phyloP scores from a whole-genome alignment of 2,329 filamentous ascomycete species.

The Dactylella cylindrospora region DNA sequence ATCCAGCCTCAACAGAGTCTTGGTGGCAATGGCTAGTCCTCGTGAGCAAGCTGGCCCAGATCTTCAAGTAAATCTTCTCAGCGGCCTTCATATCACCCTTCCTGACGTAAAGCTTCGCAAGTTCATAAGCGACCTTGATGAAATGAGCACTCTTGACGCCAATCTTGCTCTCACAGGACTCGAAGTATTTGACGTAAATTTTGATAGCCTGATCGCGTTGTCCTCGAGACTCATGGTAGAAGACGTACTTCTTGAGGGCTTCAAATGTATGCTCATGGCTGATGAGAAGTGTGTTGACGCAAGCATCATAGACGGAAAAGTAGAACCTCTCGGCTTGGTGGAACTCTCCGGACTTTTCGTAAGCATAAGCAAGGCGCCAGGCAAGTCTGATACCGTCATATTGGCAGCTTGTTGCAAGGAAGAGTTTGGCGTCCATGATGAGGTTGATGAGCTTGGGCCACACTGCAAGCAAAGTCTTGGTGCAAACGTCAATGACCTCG shows the following conservation, averaged over 20 bases:
- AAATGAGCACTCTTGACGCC: slow-evolving; percentile 2
- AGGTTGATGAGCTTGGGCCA: slow-evolving; percentile 9
- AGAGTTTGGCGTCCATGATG: slow-evolving; percentile 4
- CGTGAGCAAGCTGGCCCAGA: slow-evolving; percentile 14
- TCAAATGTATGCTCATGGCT: slow-evolving; percentile 10
- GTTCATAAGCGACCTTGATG: slow-evolving; percentile 13
- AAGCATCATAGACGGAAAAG: slow-evolving; percentile 11
- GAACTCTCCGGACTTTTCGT: slow-evolving; percentile 13
- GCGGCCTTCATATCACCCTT: not conserved
- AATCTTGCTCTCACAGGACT: slow-evolving; percentile 6
- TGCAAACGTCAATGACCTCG: slow-evolving; percentile 9
- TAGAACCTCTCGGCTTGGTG: slow-evolving; percentile 11
- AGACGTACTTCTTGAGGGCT: slow-evolving; percentile 12
- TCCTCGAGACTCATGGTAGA: slow-evolving; percentile 6
- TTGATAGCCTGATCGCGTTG: slow-evolving; percentile 7
- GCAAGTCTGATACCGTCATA: slow-evolving; percentile 17
- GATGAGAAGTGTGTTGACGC: slow-evolving; percentile 10
- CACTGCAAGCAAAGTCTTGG: slow-evolving; percentile 7
- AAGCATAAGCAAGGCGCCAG: slow-evolving; percentile 16
- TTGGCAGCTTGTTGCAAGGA: slow-evolving; percentile 11
- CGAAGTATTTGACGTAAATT: slow-evolving; percentile 13
- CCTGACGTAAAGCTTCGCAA: slow-evolving; percentile 10
- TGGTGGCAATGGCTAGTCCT: slow-evolving; percentile 9
- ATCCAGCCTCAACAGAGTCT: slow-evolving; percentile 18
- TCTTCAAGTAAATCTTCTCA: slow-evolving; percentile 20